A percentile compares a stretch with the other conserved stretches of the same genome.
Evolutionary conservation across 306 rosid species (phyloP).

Genomic region (Dalbergia cultrata): DNA sequence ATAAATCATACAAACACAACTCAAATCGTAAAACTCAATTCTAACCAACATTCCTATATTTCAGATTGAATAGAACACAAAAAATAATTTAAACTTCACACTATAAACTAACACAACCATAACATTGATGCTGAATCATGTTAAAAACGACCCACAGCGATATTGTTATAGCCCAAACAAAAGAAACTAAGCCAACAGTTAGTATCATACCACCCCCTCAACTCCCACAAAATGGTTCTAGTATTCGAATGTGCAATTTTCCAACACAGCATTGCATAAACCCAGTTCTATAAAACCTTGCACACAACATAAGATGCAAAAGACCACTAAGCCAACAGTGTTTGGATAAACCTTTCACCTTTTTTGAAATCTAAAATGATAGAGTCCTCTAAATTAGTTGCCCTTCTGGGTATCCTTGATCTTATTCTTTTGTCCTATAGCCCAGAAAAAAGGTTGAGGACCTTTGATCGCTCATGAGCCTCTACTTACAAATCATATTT

Average conservation of each 20-base stretch:
- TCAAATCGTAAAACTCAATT: slow-evolving; percentile 24
- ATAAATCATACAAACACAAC: neutral
- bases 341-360: too few species aligned
- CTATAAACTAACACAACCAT: neutral
- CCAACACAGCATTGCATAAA: slow-evolving; percentile 20
- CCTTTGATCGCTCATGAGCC: too few species aligned
- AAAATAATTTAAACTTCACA: neutral
- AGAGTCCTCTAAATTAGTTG: too few species aligned
- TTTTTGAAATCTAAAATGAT: too few species aligned
- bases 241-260: neutral
- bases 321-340: neutral
- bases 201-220: neutral
- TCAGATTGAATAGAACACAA: too few species aligned
- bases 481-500: too few species aligned
- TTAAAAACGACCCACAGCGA: neutral
- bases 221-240: neutral
- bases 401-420: too few species aligned
- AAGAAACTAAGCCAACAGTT: neutral
- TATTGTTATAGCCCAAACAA: neutral
- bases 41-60: neutral
- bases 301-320: neutral
- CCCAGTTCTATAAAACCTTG: neutral
- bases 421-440: too few species aligned
- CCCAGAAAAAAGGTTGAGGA: too few species aligned
- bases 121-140: too few species aligned